Percentiles rank a stretch among this genome's conserved stretches.
Conservation (phyloP, 2,329 filamentous ascomycete species). For the Ascochyta rabiei region DNA sequence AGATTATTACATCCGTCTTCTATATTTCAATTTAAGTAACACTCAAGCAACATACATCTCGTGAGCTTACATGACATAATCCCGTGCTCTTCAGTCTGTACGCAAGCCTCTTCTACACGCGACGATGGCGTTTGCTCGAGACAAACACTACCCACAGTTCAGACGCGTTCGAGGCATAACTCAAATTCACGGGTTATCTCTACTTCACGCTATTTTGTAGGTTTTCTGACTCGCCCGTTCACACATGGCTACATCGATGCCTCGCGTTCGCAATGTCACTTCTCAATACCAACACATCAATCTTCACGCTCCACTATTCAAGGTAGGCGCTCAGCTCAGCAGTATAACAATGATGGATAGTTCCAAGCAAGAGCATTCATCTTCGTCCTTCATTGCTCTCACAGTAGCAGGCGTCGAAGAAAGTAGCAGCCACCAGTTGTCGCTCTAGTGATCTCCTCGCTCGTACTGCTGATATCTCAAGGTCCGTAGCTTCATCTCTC, state of each 20-base stretch:
- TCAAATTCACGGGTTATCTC: neutral
- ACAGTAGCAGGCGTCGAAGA: neutral
- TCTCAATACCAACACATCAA: slow-evolving; percentile 5
- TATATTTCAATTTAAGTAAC: no score
- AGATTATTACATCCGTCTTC: neutral
- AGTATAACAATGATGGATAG: neutral
- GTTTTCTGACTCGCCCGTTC: neutral
- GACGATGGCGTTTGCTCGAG: neutral
- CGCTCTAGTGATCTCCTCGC: neutral
- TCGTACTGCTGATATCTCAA: neutral
- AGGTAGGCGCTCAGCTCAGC: neutral
- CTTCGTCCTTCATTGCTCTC: neutral
- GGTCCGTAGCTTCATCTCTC: neutral
- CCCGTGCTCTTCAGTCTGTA: neutral
- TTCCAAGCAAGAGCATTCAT: neutral
- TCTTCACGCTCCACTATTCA: slow-evolving; percentile 22
- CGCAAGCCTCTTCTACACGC: neutral
- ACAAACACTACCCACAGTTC: neutral
- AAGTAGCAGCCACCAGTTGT: neutral
- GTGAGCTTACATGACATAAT: neutral
- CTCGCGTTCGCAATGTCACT: slow-evolving; percentile 11
- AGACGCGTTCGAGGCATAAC: neutral
- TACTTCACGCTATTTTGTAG: neutral
- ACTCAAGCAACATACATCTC: neutral
- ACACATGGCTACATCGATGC: slow-evolving; percentile 5